Conservation (phyloP, 2,329 filamentous ascomycete genomes). For the Paraphoma chrysanthemicola region DNA sequence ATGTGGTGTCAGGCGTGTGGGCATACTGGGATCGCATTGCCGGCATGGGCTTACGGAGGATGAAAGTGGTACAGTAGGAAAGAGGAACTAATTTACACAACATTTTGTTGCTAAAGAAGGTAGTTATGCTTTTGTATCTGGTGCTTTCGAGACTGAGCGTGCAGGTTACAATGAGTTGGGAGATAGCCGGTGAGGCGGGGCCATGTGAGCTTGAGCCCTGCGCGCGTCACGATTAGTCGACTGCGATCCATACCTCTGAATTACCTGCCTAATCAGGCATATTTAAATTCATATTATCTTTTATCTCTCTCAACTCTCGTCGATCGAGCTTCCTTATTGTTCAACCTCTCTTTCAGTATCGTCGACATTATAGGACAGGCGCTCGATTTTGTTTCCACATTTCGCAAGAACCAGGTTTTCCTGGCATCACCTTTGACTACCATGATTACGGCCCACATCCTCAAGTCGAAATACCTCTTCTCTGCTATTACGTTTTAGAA, state of each 20-base stretch:
- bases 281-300: too few species aligned
- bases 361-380: too few species aligned
- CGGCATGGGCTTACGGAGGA: neutral
- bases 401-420: too few species aligned
- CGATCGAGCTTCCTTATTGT: too few species aligned
- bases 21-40: neutral
- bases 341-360: too few species aligned
- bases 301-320: too few species aligned
- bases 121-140: neutral
- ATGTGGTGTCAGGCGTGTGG: neutral
- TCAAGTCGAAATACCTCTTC: too few species aligned
- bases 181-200: neutral
- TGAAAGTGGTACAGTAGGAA: neutral
- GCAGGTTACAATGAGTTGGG: neutral
- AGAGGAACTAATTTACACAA: neutral
- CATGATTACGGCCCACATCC: too few species aligned
- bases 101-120: too few species aligned
- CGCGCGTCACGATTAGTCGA: neutral
- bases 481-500: too few species aligned
- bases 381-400: too few species aligned
- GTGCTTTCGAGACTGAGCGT: neutral
- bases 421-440: too few species aligned
- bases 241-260: neutral
- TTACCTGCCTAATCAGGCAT: neutral
- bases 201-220: neutral